A percentile compares a stretch with the other conserved stretches of the same genome.
These are phyloP conservation scores for Pichia insulana DNA, from an alignment of 805 yeast genomes.

Conservation along the genomic window DNA sequence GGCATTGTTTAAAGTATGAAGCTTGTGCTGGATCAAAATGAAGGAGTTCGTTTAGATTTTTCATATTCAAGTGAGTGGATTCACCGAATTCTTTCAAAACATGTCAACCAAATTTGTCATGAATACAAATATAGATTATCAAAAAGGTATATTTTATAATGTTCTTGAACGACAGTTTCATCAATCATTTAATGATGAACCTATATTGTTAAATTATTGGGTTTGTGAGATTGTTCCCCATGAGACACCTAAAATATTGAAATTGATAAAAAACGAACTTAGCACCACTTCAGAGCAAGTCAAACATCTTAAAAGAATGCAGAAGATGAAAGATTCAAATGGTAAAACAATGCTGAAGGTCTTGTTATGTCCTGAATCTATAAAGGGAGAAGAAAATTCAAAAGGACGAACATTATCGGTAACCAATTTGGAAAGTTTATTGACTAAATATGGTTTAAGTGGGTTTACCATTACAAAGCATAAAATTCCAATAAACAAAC, in stretches of 20 bases:
- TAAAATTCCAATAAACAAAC: constrained; percentile 52
- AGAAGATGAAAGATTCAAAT: constrained; percentile 10
- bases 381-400: constrained; percentile 17
- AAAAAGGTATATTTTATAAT: constrained; percentile 31
- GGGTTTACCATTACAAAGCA: constrained; percentile 4
- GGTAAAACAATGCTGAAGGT: constrained; percentile 22
- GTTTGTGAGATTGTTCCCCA: constrained; percentile 32
- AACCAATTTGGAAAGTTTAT: too few relatives aligned
- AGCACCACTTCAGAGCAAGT: constrained; percentile 22
- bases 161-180: constrained; percentile 34
- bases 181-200: constrained; percentile 17
- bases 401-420: too few relatives aligned
- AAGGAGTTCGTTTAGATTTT: too few relatives aligned
- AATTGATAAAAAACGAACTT: constrained; percentile 19
- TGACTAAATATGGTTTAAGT: too few relatives aligned
- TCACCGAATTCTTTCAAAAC: too few relatives aligned
- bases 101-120: background rate
- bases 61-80: too few relatives aligned
- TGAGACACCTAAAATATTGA: constrained; percentile 22
- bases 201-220: constrained; percentile 35
- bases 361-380: constrained; percentile 37
- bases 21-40: too few relatives aligned
- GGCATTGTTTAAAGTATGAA: background rate
- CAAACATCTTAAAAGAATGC: constrained; percentile 48
- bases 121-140: constrained; percentile 31